A percentile compares a stretch with the other conserved stretches of the same genome.
Conservation (phyloP, 2,329 filamentous ascomycete genomes). For the Hymenoscyphus fructigenus region DNA sequence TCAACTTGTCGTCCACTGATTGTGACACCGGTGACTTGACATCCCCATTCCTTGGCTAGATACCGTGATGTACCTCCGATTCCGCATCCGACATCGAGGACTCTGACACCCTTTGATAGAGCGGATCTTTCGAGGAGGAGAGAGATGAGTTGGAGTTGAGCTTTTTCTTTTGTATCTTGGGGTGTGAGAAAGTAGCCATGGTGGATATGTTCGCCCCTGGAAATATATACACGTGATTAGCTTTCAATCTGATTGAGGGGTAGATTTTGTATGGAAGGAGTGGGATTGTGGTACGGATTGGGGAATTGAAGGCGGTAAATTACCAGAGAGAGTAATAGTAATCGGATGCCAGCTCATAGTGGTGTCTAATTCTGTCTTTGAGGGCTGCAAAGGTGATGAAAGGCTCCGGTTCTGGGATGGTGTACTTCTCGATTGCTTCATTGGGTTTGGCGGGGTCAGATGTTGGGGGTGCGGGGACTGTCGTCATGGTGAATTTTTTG, state of each 20-base stretch:
- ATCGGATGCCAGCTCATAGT: constrained; percentile 61
- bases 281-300: neutral
- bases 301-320: constrained; percentile 2
- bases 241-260: neutral
- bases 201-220: constrained; percentile 62
- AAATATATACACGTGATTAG: neutral
- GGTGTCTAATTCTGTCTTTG: constrained; percentile 45
- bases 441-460: constrained; percentile 7
- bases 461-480: neutral
- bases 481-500: constrained; percentile 1
- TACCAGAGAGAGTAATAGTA: constrained; percentile 63
- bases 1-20: constrained; percentile 60
- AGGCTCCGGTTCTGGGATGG: constrained; percentile 29
- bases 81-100: constrained; percentile 62
- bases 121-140: constrained; percentile 52
- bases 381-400: constrained; percentile 31
- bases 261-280: neutral
- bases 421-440: constrained; percentile 23
- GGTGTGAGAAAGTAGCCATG: constrained; percentile 59
- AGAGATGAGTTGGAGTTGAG: constrained; percentile 56
- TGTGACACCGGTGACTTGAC: constrained; percentile 57
- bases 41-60: constrained; percentile 51
- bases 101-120: constrained; percentile 39
- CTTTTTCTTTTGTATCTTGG: constrained; percentile 55
- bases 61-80: constrained; percentile 58